Evolutionary conservation across 2,329 filamentous ascomycete species (phyloP).

Genomic region (Paradendryphiella salina): DNA sequence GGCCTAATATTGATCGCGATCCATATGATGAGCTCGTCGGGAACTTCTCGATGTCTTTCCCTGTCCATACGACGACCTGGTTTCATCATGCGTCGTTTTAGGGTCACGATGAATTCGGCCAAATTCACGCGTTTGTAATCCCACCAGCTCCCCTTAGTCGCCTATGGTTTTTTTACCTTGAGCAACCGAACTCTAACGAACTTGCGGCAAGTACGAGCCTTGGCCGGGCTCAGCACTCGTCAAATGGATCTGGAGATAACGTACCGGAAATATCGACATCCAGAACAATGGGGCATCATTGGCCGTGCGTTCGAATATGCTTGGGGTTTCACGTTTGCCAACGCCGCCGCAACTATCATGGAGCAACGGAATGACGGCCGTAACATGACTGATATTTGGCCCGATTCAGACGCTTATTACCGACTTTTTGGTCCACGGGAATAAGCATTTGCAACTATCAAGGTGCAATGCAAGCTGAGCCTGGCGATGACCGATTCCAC

Average conservation of each 20-base stretch:
- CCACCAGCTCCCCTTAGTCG: background rate
- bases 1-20: background rate
- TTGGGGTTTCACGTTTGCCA: no score
- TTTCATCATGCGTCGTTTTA: background rate
- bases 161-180: background rate
- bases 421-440: no score
- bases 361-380: no score
- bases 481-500: no score
- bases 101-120: no score
- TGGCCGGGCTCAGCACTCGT: background rate
- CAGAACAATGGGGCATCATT: background rate
- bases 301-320: no score
- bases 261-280: background rate
- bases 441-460: no score
- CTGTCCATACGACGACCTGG: background rate
- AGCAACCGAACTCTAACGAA: background rate
- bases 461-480: no score
- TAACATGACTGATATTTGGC: no score
- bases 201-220: slow-evolving; percentile 1
- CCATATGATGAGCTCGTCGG: slow-evolving; percentile 2
- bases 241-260: slow-evolving; percentile 1
- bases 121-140: no score
- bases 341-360: no score
- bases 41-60: background rate
- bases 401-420: no score